Base-by-base conservation (phyloP, 139 green algal genomes). In the Chlorella vulgaris region DNA sequence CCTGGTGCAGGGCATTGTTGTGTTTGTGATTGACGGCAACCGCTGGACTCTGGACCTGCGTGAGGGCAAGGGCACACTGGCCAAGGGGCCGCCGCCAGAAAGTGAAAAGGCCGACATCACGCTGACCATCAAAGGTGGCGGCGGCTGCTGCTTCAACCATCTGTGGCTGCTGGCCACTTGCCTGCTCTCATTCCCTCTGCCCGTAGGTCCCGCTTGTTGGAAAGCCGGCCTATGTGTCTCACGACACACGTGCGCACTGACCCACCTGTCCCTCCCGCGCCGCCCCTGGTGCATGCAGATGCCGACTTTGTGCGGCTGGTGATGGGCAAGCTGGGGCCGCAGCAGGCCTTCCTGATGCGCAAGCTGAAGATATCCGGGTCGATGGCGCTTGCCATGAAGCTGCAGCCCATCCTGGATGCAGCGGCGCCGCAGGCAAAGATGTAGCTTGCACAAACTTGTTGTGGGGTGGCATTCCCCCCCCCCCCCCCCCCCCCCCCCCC, bases 381-480 rank as follows among this genome's bases (percentile, higher is more conserved):
- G 82, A 97, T 97, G 93, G 91, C 66, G 6, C 83, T 97, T 85
- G 94, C 94, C 5, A 93, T 97, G 81, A 97, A 97, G 85, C 78
- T 97, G 71, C 85, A 92, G 84, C 91, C 94, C 19, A 92, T 97
- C 35, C 78, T 97, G 79, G 47, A 58, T 15, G 47, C 47, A 15
- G 47, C 47, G 47, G 47, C 47, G 15, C 47, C 47, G 13, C 10
- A 58, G 15, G 47, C 47, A 58, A 58, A 58, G 15, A 10, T 58
- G 47, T 58, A 58, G 47, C 47, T 10, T n/a, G n/a, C n/a, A n/a
- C n/a, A n/a, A n/a, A n/a, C n/a, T n/a, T n/a, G n/a, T n/a, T n/a
- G n/a, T n/a, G n/a, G n/a, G n/a, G n/a, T n/a, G n/a, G n/a, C n/a
- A n/a, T n/a, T n/a, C n/a, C n/a, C n/a, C n/a, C n/a, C n/a, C n/a